phyloP scores from a whole-genome alignment of 345 rosid genomes.

The Pistacia integerrima region DNA sequence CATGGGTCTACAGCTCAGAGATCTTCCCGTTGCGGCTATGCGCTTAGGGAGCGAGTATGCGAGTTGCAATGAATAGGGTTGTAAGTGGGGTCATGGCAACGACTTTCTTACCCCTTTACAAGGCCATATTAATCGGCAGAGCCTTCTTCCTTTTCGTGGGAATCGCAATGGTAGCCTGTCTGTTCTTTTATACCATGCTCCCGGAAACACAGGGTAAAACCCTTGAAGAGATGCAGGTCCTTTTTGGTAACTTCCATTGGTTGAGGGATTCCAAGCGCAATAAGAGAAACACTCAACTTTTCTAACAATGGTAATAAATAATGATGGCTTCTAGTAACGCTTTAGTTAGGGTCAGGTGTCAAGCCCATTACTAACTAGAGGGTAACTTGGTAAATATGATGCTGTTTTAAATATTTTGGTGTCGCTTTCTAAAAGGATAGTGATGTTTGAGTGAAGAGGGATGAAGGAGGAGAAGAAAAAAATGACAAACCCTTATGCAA shows the following conservation, averaged over 20 bases:
- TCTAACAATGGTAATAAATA: not conserved
- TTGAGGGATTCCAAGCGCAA: constrained; percentile 36
- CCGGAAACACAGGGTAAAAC: constrained; percentile 86
- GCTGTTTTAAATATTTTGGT: not conserved
- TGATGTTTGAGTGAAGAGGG: not conserved
- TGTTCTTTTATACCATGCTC: constrained; percentile 51
- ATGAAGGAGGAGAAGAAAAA: not conserved
- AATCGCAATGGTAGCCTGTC: constrained; percentile 49
- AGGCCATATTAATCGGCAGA: constrained; percentile 70
- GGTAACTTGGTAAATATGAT: constrained; percentile 16
- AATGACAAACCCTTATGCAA: not conserved
- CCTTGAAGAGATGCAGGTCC: constrained; percentile 73
- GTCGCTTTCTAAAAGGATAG: not conserved
- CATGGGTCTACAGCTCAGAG: constrained; percentile 88
- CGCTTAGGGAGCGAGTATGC: constrained; percentile 76
- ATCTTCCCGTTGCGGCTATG: constrained; percentile 81
- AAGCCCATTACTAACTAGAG: not conserved
- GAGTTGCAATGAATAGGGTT: constrained; percentile 65
- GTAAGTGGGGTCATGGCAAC: constrained; percentile 72
- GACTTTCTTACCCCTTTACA: constrained; percentile 49
- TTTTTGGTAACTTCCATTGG: constrained; percentile 63
- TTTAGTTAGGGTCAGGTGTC: constrained; percentile 24
- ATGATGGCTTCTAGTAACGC: not conserved
- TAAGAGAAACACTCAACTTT: constrained; percentile 10
- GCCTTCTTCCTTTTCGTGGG: constrained; percentile 66